Evolutionary conservation across 2,329 filamentous ascomycete species (phyloP).

Genomic region (Hymenotorrendiella dingleyae): DNA sequence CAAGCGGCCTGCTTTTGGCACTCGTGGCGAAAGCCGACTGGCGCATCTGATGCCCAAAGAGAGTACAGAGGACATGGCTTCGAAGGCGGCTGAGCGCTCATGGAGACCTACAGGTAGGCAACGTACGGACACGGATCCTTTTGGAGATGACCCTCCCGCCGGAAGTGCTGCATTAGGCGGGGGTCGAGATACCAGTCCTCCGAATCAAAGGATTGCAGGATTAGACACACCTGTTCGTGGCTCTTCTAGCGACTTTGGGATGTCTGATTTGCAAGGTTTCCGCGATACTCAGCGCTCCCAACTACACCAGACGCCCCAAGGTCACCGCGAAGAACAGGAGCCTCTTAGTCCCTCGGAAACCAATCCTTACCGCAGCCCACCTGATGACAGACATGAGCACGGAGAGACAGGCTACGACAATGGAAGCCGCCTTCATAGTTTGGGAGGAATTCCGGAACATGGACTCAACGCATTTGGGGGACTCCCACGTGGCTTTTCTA

Average conservation of each 20-base stretch:
- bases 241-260: conserved; percentile 51
- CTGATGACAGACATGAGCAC: conserved; percentile 59
- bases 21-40: conserved; percentile 73
- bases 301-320: conserved; percentile 34
- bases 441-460: conserved; percentile 48
- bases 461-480: conserved; percentile 47
- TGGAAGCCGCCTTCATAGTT: conserved; percentile 45
- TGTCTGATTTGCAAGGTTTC: conserved; percentile 53
- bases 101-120: conserved; percentile 50
- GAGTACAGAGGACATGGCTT: conserved; percentile 56
- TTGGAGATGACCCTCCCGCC: conserved; percentile 57
- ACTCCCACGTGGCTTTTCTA: conserved; percentile 45
- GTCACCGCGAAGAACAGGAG: conserved; percentile 49
- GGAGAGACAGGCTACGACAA: conserved; percentile 36
- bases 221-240: conserved; percentile 38
- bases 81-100: conserved; percentile 46
- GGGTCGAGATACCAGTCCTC: conserved; percentile 61
- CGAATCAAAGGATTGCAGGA: conserved; percentile 38
- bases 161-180: conserved; percentile 71
- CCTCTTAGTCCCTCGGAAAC: conserved; percentile 89
- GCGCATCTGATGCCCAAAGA: conserved; percentile 81
- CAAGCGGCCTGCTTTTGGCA: conserved; percentile 64
- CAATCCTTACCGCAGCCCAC: conserved; percentile 91
- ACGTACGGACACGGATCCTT: conserved; percentile 70
- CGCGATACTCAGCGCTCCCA: conserved; percentile 41